Conservation (phyloP, 176 grass and related monocot species). For the Sorghum bicolor region DNA sequence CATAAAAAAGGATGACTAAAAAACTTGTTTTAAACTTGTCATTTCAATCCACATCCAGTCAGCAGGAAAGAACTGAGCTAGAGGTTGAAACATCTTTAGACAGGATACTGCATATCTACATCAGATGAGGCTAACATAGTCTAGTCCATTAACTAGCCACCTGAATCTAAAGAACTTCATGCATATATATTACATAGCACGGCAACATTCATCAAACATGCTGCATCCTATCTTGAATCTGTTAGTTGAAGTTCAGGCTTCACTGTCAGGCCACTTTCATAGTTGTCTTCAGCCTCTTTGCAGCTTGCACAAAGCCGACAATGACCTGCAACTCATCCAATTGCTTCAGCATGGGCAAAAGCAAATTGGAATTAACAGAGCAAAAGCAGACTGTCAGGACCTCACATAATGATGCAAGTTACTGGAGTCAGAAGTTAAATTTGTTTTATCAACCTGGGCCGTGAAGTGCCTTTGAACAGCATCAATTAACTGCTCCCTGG, state of each 20-base stretch:
- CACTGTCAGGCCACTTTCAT: slow-evolving; percentile 32
- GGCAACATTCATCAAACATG: slow-evolving; percentile 47
- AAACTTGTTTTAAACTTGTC: slow-evolving; percentile 20
- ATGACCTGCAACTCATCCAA: slow-evolving; percentile 89
- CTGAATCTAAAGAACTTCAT: slow-evolving; percentile 38
- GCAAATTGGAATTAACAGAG: slow-evolving; percentile 38
- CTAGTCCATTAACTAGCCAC: slow-evolving; percentile 31
- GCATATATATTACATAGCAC: slow-evolving; percentile 61
- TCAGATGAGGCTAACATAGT: slow-evolving; percentile 27
- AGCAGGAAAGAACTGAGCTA: slow-evolving; percentile 31
- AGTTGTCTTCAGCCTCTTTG: slow-evolving; percentile 72
- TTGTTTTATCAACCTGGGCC: slow-evolving; percentile 55
- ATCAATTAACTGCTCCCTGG: slow-evolving; percentile 78
- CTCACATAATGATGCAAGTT: neutral
- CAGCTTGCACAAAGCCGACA: slow-evolving; percentile 61
- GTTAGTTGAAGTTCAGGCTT: slow-evolving; percentile 50
- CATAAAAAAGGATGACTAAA: neutral
- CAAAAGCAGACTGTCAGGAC: slow-evolving; percentile 13
- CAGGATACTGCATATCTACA: slow-evolving; percentile 46
- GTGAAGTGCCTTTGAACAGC: slow-evolving; percentile 82
- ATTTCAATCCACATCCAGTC: slow-evolving; percentile 28
- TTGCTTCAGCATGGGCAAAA: slow-evolving; percentile 60
- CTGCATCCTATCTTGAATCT: slow-evolving; percentile 48
- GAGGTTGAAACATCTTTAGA: slow-evolving; percentile 32
- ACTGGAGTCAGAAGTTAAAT: slow-evolving; percentile 10